These are phyloP conservation scores for Boletus barrowsii DNA, from an alignment of 768 basidiomycete genomes.

Conservation along the genomic window DNA sequence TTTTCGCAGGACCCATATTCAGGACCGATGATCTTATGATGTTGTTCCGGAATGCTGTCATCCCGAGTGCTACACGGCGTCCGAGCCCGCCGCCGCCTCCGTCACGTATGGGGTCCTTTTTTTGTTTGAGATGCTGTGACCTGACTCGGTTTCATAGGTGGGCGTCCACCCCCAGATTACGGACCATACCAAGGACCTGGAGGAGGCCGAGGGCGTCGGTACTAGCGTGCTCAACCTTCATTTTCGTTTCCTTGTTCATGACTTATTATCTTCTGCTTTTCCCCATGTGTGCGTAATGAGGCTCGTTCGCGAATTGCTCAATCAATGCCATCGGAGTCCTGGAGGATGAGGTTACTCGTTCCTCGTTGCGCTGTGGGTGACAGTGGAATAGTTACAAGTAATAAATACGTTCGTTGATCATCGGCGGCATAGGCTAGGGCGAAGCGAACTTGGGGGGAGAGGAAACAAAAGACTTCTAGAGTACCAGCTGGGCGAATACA, in stretches of 20 bases:
- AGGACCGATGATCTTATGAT: constrained; percentile 88
- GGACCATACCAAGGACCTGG: constrained; percentile 82
- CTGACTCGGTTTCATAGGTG: constrained; percentile 37
- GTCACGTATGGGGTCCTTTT: constrained; percentile 33
- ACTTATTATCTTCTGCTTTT: constrained; percentile 13
- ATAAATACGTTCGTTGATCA: too few species aligned
- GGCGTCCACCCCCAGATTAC: constrained; percentile 82
- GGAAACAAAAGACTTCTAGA: too few species aligned
- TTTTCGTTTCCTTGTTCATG: constrained; percentile 2
- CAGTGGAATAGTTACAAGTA: too few species aligned
- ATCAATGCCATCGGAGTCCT: background rate
- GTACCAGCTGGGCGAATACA: too few species aligned
- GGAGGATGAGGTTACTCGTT: background rate
- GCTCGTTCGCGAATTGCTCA: background rate
- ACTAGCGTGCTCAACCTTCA: constrained; percentile 20
- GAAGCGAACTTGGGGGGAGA: too few species aligned
- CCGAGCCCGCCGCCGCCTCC: constrained; percentile 58
- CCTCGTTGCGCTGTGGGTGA: background rate
- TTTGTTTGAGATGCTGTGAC: background rate
- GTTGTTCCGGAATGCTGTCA: constrained; percentile 75
- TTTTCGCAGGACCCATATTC: constrained; percentile 74
- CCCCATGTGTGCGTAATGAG: constrained; percentile 1
- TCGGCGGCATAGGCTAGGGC: too few species aligned
- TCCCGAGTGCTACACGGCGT: constrained; percentile 56
- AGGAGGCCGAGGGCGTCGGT: constrained; percentile 42